Base-by-base conservation (phyloP, 1,284 basidiomycete genomes). In the Dichomitus squalens region DNA sequence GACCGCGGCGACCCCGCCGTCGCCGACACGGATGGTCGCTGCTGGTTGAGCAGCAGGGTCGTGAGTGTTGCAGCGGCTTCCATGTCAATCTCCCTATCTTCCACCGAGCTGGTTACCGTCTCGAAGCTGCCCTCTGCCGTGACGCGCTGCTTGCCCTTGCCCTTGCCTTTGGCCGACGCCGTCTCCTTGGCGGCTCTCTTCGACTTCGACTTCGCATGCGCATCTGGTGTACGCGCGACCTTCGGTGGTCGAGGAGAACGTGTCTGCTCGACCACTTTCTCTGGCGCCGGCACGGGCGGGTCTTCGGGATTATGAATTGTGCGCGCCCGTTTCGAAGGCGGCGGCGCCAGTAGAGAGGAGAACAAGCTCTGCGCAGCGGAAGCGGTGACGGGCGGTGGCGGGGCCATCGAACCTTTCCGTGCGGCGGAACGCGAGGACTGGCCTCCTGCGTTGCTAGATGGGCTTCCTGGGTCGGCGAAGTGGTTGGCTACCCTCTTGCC, bases 31-130 rank as follows among this genome's bases (percentile, higher is more conserved):
- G 84, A 82, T 38, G 84, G 81, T 50, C 87, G 79, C 63, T 87
- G 80, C 55, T 86, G 79, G 53, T 86, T 77, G 50, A 87, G 75
- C 49, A 92, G 76, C 39, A 63, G 57, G 11, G 85, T 86, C 1
- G 90, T 91, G 59, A 92, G 75, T 7, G 90, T 89, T 21, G 86
- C 87, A 6, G 90, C 90, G 31, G 90, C 90, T 70, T 90, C 87
- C 80, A 90, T 87, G 70, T 92, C 88, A 52, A 86, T 79, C 60
- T 87, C 87, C 78, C 65, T 84, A 76, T 55, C 77, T 71, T 43
- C 70, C 67, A 49, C 61, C 65, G 44, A 66, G 66, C 54, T 52
- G 6, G 27, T 12, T 7, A n/a, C 49, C 5, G 34, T 25, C n/a
- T 55, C 57, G 34, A 64, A 61, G 55, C 61, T 59, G 31, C 58